These are phyloP conservation scores for Medicago ruthenica DNA, from an alignment of 306 rosid genomes.

Conservation along the genomic window DNA sequence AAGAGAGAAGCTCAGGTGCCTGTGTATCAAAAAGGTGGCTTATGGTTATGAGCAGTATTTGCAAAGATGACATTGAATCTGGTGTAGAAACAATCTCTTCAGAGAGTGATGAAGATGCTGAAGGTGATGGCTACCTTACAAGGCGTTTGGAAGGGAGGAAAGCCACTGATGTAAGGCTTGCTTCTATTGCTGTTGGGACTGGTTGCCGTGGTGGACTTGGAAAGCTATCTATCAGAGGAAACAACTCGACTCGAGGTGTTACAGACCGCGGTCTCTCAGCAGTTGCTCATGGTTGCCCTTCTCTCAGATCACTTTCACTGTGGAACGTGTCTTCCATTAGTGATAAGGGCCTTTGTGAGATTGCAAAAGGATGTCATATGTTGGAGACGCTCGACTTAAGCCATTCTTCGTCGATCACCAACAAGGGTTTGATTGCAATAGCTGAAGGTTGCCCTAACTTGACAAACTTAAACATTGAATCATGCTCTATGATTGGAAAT, in stretches of 20 bases:
- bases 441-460: slow-evolving; percentile 87
- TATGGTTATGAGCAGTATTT: slow-evolving; percentile 70
- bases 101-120: slow-evolving; percentile 58
- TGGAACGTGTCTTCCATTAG: slow-evolving; percentile 78
- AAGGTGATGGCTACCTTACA: slow-evolving; percentile 75
- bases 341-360: slow-evolving; percentile 70
- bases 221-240: slow-evolving; percentile 77
- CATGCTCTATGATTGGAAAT: slow-evolving; percentile 78
- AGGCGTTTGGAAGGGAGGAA: slow-evolving; percentile 92
- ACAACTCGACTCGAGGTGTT: slow-evolving; percentile 69
- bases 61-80: slow-evolving; percentile 58
- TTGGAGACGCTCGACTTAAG: slow-evolving; percentile 85
- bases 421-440: slow-evolving; percentile 79
- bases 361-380: slow-evolving; percentile 80
- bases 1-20: slow-evolving; percentile 79
- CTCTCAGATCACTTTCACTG: slow-evolving; percentile 73
- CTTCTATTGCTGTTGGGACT: slow-evolving; percentile 88
- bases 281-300: slow-evolving; percentile 78
- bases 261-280: slow-evolving; percentile 75
- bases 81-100: slow-evolving; percentile 46
- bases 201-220: slow-evolving; percentile 88
- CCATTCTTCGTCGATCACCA: slow-evolving; percentile 69
- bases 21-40: slow-evolving; percentile 89
- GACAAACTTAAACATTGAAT: slow-evolving; percentile 72
- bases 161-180: slow-evolving; percentile 86